Conservation (phyloP, 2,329 filamentous ascomycete species). For the Thielaviopsis cerberus region DNA sequence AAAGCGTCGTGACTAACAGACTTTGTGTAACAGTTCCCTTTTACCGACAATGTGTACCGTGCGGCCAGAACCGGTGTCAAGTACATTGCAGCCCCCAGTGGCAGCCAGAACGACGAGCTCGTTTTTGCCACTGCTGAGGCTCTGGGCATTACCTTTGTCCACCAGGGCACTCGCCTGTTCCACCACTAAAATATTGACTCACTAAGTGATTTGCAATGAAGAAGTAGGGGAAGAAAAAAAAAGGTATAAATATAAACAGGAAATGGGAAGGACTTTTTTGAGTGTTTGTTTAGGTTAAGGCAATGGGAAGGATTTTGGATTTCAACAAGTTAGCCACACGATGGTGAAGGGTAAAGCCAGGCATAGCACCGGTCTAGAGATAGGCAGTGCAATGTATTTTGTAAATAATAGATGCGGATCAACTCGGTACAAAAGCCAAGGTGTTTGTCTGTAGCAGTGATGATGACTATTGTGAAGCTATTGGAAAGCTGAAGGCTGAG, state of each 20-base stretch:
- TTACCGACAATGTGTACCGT: constrained; percentile 94
- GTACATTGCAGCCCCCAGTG: constrained; percentile 84
- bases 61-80: constrained; percentile 76
- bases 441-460: not conserved
- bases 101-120: constrained; percentile 67
- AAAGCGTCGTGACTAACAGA: constrained; percentile 14
- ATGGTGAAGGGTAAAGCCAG: not conserved
- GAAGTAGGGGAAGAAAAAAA: not conserved
- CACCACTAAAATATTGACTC: constrained; percentile 48
- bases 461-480: not conserved
- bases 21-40: constrained; percentile 54
- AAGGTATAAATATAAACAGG: not conserved
- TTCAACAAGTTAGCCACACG: constrained; percentile 7
- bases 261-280: constrained; percentile 1
- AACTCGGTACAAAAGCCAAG: not conserved
- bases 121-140: constrained; percentile 84
- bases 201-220: too few relatives aligned
- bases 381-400: constrained; percentile 1
- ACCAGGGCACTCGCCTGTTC: constrained; percentile 87
- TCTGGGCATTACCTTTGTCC: constrained; percentile 80
- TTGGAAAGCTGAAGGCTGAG: not conserved
- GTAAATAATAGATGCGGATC: constrained; percentile 5
- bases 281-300: constrained; percentile 1
- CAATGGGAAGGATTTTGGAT: not conserved
- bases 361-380: not conserved